Conservation (phyloP, 2,329 filamentous ascomycete species). For the Colletotrichum tamarilloi region DNA sequence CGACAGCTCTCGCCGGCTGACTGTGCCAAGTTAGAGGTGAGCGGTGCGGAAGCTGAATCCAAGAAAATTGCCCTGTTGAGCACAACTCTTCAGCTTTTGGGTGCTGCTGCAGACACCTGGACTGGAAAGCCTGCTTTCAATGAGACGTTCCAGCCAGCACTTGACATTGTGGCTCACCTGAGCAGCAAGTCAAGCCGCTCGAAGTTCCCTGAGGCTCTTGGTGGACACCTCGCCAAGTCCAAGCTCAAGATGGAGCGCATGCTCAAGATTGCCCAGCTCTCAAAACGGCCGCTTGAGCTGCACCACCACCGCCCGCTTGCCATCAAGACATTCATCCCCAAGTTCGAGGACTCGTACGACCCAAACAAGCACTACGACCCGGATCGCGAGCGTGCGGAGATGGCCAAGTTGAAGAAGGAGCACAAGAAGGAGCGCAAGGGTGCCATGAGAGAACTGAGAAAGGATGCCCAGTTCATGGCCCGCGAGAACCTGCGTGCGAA, state of each 20-base stretch:
- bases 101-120: constrained; percentile 79
- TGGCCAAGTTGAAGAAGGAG: constrained; percentile 86
- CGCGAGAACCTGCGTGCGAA: constrained; percentile 91
- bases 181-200: constrained; percentile 60
- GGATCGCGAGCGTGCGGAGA: constrained; percentile 87
- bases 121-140: constrained; percentile 76
- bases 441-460: constrained; percentile 91
- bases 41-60: constrained; percentile 39
- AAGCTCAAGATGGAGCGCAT: constrained; percentile 61
- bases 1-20: constrained; percentile 71
- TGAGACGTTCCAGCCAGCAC: constrained; percentile 79
- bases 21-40: constrained; percentile 50
- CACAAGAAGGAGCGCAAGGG: constrained; percentile 97
- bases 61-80: constrained; percentile 70
- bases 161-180: constrained; percentile 70
- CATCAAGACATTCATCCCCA: constrained; percentile 89
- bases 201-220: constrained; percentile 60
- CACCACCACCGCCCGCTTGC: constrained; percentile 90
- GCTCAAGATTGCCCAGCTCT: constrained; percentile 70
- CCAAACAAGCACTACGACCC: constrained; percentile 98
- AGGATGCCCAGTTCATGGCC: constrained; percentile 94
- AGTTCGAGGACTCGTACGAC: constrained; percentile 96
- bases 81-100: constrained; percentile 74
- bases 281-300: constrained; percentile 83
- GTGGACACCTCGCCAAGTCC: constrained; percentile 54